phyloP scores from a whole-genome alignment of 345 rosid species.

The Kernera saxatilis region DNA sequence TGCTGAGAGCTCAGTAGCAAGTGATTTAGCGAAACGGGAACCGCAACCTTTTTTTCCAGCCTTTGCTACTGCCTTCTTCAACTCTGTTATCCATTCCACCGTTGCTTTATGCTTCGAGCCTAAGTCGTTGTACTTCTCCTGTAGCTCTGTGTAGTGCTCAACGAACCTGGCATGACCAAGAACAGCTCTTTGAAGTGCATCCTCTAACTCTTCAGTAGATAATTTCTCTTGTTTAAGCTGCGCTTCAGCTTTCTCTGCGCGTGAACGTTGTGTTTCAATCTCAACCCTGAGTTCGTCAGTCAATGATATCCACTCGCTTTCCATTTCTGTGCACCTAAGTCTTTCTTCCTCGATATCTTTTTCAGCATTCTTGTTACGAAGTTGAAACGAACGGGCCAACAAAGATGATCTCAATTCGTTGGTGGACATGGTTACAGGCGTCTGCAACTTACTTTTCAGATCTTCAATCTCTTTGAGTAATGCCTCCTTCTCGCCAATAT shows the following conservation, averaged over 20 bases:
- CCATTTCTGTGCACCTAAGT: constrained; percentile 88
- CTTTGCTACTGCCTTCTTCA: constrained; percentile 83
- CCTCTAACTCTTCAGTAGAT: constrained; percentile 74
- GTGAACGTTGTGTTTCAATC: constrained; percentile 62
- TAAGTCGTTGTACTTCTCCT: constrained; percentile 80
- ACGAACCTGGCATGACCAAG: constrained; percentile 93
- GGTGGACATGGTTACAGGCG: constrained; percentile 48
- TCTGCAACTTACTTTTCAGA: constrained; percentile 57
- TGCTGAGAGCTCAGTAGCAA: constrained; percentile 73
- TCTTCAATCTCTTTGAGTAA: constrained; percentile 74
- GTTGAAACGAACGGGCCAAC: constrained; percentile 61
- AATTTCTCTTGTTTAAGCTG: constrained; percentile 63
- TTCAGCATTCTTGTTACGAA: constrained; percentile 34
- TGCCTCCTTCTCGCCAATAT: constrained; percentile 64
- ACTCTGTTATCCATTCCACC: constrained; percentile 78
- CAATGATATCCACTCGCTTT: constrained; percentile 90
- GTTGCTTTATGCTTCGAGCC: constrained; percentile 59
- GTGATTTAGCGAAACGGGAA: constrained; percentile 66
- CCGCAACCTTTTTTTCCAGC: constrained; percentile 83
- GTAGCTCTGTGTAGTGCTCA: constrained; percentile 88
- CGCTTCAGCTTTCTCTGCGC: constrained; percentile 69
- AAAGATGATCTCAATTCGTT: constrained; percentile 68
- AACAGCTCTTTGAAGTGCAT: constrained; percentile 78
- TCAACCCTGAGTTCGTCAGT: constrained; percentile 89
- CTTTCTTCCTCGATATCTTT: constrained; percentile 76